Conservation (phyloP, 352 stramenopile species). For the Stramenopiles sp. region DNA sequence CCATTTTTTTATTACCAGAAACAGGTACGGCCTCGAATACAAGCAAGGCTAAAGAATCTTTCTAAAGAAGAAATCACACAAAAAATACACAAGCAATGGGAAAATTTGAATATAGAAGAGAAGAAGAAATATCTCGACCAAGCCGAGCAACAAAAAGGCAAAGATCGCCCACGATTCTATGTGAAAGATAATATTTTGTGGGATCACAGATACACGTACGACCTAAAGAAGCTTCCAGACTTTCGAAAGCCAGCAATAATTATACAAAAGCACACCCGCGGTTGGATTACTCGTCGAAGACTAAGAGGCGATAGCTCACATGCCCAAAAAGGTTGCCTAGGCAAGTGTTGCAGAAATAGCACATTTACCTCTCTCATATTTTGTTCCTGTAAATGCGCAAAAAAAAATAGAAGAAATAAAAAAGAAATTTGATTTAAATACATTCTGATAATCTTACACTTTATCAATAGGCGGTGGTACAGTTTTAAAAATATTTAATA, state of each 20-base stretch:
- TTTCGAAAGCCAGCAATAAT: background rate
- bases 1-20: conserved; percentile 10
- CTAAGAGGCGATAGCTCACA: background rate
- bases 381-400: too few species aligned
- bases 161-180: background rate
- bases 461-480: too few species aligned
- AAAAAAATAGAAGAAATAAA: too few species aligned
- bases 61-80: conserved; percentile 7
- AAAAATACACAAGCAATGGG: conserved; percentile 3
- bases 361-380: too few species aligned
- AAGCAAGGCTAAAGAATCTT: background rate
- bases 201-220: background rate
- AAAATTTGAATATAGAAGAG: background rate
- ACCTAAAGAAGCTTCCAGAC: conserved; percentile 2
- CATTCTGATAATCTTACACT: too few species aligned
- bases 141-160: background rate
- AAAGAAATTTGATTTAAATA: too few species aligned
- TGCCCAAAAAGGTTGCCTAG: background rate
- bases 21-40: background rate
- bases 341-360: too few species aligned
- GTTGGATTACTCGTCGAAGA: background rate
- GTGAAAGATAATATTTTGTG: conserved; percentile 2
- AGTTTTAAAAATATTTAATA: too few species aligned
- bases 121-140: background rate
- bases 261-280: background rate